phyloP scores from a whole-genome alignment of 2,329 filamentous ascomycete genomes.

The Xylariales sp. region DNA sequence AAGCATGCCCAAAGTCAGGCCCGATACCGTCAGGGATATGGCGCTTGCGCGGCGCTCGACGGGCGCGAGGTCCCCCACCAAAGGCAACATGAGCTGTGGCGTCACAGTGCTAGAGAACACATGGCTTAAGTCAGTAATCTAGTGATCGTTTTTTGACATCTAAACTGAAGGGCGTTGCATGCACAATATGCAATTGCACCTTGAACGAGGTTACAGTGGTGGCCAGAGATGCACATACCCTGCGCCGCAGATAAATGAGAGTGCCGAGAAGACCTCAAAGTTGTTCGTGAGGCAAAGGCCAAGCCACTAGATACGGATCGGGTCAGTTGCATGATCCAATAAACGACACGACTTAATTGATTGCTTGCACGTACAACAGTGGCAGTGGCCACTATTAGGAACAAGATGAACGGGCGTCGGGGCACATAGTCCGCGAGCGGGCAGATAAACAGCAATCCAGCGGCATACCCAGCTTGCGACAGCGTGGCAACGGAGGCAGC shows the following conservation, averaged over 20 bases:
- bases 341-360: neutral
- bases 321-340: neutral
- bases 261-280: conserved; percentile 53
- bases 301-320: conserved; percentile 44
- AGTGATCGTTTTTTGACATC: no score
- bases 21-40: conserved; percentile 61
- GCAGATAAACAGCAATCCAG: conserved; percentile 60
- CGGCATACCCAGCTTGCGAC: conserved; percentile 66
- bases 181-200: no score
- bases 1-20: conserved; percentile 61
- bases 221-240: conserved; percentile 35
- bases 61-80: conserved; percentile 65
- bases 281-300: conserved; percentile 58
- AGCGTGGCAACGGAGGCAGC: conserved; percentile 57
- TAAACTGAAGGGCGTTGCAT: no score
- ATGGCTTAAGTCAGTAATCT: no score
- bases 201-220: no score
- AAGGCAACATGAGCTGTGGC: conserved; percentile 60
- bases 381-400: conserved; percentile 57
- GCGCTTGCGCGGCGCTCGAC: conserved; percentile 56
- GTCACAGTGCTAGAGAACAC: conserved; percentile 23
- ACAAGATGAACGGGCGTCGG: conserved; percentile 57
- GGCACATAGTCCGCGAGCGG: conserved; percentile 59
- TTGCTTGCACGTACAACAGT: conserved; percentile 43
- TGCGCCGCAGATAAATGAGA: conserved; percentile 57